Conservation (phyloP, 1,284 basidiomycete genomes). For the Agaricales sp. region DNA sequence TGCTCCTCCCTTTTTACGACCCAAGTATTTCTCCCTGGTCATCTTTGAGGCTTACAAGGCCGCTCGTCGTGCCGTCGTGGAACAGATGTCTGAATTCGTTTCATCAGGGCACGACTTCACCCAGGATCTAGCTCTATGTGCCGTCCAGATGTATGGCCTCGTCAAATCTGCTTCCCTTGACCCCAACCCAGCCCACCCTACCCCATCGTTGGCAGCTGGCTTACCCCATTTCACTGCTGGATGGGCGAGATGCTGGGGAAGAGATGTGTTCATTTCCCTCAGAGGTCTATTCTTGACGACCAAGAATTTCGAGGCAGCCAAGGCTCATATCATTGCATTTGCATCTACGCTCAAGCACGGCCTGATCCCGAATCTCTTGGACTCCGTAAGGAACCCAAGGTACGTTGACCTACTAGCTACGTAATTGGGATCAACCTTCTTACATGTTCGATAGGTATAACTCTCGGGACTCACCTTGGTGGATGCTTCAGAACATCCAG, state of each 20-base stretch:
- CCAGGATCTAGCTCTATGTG: conserved; percentile 76
- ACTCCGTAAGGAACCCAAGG: conserved; percentile 77
- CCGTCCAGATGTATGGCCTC: conserved; percentile 87
- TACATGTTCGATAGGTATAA: conserved; percentile 55
- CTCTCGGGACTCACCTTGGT: conserved; percentile 91
- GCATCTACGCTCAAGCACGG: conserved; percentile 83
- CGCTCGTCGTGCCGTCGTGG: conserved; percentile 67
- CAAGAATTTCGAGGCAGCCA: conserved; percentile 80
- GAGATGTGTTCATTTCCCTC: conserved; percentile 91
- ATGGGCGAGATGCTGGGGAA: conserved; percentile 96
- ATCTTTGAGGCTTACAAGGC: conserved; percentile 88
- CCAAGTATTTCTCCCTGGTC: conserved; percentile 89
- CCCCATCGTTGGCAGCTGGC: conserved; percentile 86
- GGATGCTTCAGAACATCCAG: conserved; percentile 98
- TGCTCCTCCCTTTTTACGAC: conserved; percentile 79
- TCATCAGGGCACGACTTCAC: conserved; percentile 81
- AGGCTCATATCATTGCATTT: conserved; percentile 83
- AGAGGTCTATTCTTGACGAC: conserved; percentile 89
- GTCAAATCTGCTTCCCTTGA: conserved; percentile 84
- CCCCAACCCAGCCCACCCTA: conserved; percentile 38
- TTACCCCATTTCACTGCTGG: conserved; percentile 84
- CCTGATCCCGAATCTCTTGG: conserved; percentile 87
- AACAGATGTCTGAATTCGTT: conserved; percentile 82
- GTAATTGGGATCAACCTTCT: conserved; percentile 8
- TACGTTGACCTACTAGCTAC: conserved; percentile 29